These are phyloP conservation scores for Exophiala viscosa DNA, from an alignment of 2,329 filamentous ascomycete genomes.

Conservation along the genomic window DNA sequence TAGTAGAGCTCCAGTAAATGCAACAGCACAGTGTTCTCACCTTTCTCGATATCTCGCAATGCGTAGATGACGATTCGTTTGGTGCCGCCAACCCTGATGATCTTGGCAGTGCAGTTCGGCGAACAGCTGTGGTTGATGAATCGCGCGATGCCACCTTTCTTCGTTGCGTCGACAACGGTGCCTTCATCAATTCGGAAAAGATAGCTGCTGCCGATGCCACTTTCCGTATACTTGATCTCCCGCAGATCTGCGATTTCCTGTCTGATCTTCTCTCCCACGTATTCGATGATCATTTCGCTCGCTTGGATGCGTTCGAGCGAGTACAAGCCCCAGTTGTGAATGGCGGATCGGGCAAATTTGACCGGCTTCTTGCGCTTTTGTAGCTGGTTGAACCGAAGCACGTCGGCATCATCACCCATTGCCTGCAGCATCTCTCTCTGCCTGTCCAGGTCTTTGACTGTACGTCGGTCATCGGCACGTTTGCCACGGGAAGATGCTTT, in stretches of 20 bases:
- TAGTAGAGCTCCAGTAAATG: constrained; percentile 26
- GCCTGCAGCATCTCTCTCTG: constrained; percentile 75
- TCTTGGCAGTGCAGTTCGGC: constrained; percentile 98
- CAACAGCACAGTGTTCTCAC: constrained; percentile 53
- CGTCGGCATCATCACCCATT: constrained; percentile 74
- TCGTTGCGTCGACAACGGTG: constrained; percentile 95
- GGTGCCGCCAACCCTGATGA: constrained; percentile 96
- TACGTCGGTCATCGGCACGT: constrained; percentile 90
- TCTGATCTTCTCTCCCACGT: constrained; percentile 94
- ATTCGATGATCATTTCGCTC: constrained; percentile 99
- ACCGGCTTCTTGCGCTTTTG: constrained; percentile 99
- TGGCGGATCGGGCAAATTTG: constrained; percentile 93
- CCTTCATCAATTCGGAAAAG: constrained; percentile 97
- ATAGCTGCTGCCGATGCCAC: constrained; percentile 95
- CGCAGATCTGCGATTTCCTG: constrained; percentile 97
- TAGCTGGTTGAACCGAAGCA: constrained; percentile 90
- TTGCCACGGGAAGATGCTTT: constrained; percentile 91
- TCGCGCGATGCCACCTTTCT: constrained; percentile 94
- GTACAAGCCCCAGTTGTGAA: constrained; percentile 98
- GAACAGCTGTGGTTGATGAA: constrained; percentile 99
- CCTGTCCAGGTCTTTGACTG: constrained; percentile 90
- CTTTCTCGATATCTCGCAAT: constrained; percentile 86
- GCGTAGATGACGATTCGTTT: constrained; percentile 99
- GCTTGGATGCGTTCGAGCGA: constrained; percentile 95
- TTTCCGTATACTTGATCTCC: constrained; percentile 87